Percentiles rank a stretch among this genome's conserved stretches.
phyloP scores from a whole-genome alignment of 139 green algal species.

The Mesotaenium endlicherianum region DNA sequence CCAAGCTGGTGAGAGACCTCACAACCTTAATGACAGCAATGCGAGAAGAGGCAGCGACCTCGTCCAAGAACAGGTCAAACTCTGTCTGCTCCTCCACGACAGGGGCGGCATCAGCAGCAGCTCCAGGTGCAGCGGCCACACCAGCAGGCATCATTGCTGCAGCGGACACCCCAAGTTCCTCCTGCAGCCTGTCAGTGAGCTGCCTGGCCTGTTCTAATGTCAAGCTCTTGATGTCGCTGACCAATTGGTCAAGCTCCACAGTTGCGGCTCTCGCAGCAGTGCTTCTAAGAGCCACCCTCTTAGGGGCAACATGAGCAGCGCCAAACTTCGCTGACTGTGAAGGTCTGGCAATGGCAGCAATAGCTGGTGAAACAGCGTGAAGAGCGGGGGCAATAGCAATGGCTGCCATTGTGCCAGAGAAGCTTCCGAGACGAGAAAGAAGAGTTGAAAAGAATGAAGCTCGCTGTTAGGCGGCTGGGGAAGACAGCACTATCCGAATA shows the following conservation, averaged over 20 bases:
- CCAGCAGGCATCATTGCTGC: constrained; percentile 3
- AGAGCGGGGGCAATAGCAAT: neutral
- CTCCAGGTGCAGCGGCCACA: neutral
- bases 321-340: too few species aligned
- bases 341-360: neutral
- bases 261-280: too few species aligned
- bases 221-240: constrained; percentile 26
- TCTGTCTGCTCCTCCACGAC: constrained; percentile 45
- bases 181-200: constrained; percentile 33
- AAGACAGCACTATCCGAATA: neutral
- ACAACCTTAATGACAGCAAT: constrained; percentile 48
- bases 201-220: constrained; percentile 3
- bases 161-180: constrained; percentile 30
- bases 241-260: constrained; percentile 10
- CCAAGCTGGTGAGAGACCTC: constrained; percentile 56
- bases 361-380: neutral
- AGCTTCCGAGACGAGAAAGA: neutral
- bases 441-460: neutral
- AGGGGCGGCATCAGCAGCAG: neutral
- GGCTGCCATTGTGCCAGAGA: neutral
- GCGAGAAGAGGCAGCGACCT: constrained; percentile 17
- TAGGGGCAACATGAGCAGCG: too few species aligned
- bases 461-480: neutral
- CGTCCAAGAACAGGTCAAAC: constrained; percentile 41
- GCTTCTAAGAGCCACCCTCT: too few species aligned